Percentiles rank a stretch among this genome's conserved stretches.
Conservation (phyloP, 1,284 basidiomycete genomes). For the Austroboletus niveus region DNA sequence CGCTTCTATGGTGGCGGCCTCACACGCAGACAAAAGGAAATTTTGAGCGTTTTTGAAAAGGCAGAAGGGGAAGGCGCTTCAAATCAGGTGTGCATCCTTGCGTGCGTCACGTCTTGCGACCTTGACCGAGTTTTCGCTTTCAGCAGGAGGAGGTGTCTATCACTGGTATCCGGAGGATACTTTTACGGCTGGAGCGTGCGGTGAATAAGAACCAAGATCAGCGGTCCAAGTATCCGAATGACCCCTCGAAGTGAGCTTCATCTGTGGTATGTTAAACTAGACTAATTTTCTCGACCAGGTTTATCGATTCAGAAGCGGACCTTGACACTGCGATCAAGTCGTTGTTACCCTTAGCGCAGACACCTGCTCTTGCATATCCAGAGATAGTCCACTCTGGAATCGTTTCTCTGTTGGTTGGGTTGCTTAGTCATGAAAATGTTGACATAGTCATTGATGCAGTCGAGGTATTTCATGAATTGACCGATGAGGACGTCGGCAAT, state of each 20-base stretch:
- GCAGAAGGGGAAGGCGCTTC: slow-evolving; percentile 61
- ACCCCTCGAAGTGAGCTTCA: slow-evolving; percentile 77
- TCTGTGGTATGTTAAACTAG: background rate
- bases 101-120: slow-evolving; percentile 12
- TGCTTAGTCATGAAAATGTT: slow-evolving; percentile 90
- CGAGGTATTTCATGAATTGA: slow-evolving; percentile 90
- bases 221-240: slow-evolving; percentile 86
- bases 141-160: slow-evolving; percentile 69
- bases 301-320: slow-evolving; percentile 98
- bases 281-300: slow-evolving; percentile 49
- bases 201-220: slow-evolving; percentile 95
- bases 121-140: slow-evolving; percentile 23
- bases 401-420: slow-evolving; percentile 69
- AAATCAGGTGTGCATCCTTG: slow-evolving; percentile 57
- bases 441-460: slow-evolving; percentile 94
- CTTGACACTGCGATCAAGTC: slow-evolving; percentile 86
- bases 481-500: slow-evolving; percentile 92
- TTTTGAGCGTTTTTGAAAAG: slow-evolving; percentile 85
- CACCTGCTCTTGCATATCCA: slow-evolving; percentile 81
- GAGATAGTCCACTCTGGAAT: slow-evolving; percentile 82
- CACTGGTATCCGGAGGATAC: slow-evolving; percentile 68
- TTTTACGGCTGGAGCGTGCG: slow-evolving; percentile 84
- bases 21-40: slow-evolving; percentile 87
- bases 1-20: slow-evolving; percentile 92
- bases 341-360: slow-evolving; percentile 86